phyloP scores from a whole-genome alignment of 345 rosid species.

The Eucalyptus rudis region DNA sequence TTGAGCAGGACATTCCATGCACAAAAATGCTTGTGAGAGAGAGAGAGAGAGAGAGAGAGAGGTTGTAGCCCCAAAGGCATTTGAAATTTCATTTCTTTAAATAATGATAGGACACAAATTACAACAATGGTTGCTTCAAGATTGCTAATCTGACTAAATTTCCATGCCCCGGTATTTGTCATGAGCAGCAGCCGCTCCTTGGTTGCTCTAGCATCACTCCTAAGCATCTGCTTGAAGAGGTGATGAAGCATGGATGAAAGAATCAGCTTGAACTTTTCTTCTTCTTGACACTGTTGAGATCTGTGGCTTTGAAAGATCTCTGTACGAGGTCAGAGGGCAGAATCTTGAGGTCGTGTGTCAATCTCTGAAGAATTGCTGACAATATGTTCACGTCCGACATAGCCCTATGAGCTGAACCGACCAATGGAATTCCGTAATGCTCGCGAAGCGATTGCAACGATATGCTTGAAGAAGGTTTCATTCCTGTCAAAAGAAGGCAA shows the following conservation, averaged over 20 bases:
- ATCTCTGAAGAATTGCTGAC: conserved; percentile 50
- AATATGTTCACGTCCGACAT: conserved; percentile 64
- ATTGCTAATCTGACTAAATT: not conserved
- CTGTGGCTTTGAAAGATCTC: conserved; percentile 30
- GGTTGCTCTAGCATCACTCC: not conserved
- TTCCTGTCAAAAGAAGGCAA: conserved; percentile 12
- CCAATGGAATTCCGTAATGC: conserved; percentile 17
- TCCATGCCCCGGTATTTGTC: not conserved
- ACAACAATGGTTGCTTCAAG: not conserved
- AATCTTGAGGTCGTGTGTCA: conserved; percentile 50
- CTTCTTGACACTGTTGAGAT: conserved; percentile 14
- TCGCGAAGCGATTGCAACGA: conserved; percentile 38
- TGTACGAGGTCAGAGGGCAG: conserved; percentile 31
- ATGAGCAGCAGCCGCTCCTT: not conserved
- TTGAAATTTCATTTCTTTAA: not conserved
- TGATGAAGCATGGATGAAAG: not conserved
- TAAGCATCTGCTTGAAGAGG: not conserved
- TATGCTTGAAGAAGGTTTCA: conserved; percentile 7
- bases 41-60: not conserved
- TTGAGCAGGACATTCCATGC: not conserved
- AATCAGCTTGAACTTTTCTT: conserved; percentile 24
- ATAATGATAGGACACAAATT: not conserved
- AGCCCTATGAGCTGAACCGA: conserved; percentile 77
- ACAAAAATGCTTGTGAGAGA: not conserved
- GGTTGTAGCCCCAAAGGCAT: not conserved